Percentiles rank a stretch among this genome's conserved stretches.
phyloP scores from a whole-genome alignment of 768 basidiomycete species.

The Mycena chlorophos region DNA sequence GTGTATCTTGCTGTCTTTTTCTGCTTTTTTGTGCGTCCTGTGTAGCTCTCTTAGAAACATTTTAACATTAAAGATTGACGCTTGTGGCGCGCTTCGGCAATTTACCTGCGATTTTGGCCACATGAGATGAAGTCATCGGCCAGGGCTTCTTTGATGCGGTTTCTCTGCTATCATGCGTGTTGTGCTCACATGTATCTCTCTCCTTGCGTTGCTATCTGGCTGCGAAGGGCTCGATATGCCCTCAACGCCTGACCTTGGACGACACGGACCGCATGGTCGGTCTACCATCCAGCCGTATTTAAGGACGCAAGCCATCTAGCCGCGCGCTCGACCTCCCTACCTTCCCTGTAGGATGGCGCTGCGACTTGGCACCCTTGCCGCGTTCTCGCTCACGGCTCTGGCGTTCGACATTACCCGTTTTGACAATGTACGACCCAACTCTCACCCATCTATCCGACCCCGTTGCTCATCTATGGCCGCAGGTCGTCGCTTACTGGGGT shows the following conservation, averaged over 20 bases:
- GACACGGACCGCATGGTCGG: conserved; percentile 18
- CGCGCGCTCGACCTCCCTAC: neutral
- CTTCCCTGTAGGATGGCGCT: conserved; percentile 16
- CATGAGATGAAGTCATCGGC: neutral
- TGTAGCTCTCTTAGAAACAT: conserved; percentile 34
- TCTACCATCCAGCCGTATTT: neutral
- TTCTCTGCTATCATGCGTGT: conserved; percentile 13
- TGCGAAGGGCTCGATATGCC: neutral
- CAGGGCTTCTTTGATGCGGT: conserved; percentile 19
- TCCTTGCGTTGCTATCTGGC: conserved; percentile 3
- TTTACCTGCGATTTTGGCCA: no score
- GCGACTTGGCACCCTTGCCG: conserved; percentile 20
- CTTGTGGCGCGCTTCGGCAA: no score
- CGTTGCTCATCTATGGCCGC: conserved; percentile 9
- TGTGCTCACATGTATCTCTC: conserved; percentile 17
- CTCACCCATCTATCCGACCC: neutral
- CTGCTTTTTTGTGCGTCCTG: conserved; percentile 32
- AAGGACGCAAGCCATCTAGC: neutral
- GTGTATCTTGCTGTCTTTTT: conserved; percentile 27
- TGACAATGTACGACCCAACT: conserved; percentile 68
- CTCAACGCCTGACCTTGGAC: neutral
- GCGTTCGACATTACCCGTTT: conserved; percentile 59
- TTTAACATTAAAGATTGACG: no score
- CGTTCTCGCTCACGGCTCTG: conserved; percentile 18
- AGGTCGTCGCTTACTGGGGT: conserved; percentile 75